phyloP scores from a whole-genome alignment of 2,329 filamentous ascomycete species.

The Beauveria sp. region DNA sequence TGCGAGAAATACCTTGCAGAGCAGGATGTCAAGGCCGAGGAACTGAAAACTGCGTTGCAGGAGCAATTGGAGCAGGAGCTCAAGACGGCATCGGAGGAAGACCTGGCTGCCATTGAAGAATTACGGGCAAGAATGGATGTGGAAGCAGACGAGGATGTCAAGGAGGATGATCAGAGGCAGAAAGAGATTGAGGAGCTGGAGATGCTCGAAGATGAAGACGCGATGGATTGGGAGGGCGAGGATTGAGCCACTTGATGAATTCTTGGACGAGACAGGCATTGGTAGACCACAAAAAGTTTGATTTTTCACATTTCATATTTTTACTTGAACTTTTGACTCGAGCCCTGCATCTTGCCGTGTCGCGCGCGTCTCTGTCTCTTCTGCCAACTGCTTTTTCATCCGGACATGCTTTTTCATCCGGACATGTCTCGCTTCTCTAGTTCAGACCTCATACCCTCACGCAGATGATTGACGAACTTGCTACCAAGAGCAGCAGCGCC shows the following conservation, averaged over 20 bases:
- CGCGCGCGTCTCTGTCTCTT: background rate
- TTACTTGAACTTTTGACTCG: background rate
- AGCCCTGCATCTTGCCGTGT: background rate
- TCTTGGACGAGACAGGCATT: background rate
- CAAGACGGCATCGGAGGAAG: background rate
- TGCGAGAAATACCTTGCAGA: background rate
- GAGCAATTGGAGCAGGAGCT: conserved; percentile 1
- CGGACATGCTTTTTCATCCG: conserved; percentile 17
- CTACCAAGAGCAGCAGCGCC: conserved; percentile 21
- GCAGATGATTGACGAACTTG: conserved; percentile 21
- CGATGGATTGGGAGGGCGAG: background rate
- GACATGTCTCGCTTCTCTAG: conserved; percentile 24
- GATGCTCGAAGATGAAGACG: background rate
- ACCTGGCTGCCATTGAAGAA: background rate
- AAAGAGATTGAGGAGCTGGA: background rate
- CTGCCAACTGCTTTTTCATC: conserved; percentile 4
- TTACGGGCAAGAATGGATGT: background rate
- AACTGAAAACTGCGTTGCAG: background rate
- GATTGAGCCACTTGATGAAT: background rate
- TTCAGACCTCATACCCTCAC: conserved; percentile 24
- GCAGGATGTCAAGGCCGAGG: background rate
- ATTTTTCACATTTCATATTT: too few species aligned
- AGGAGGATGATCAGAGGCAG: background rate
- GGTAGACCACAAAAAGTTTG: too few species aligned
- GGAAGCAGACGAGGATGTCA: background rate